Evolutionary conservation across 2,329 filamentous ascomycete species (phyloP), one percentile per base, ranked within the genome.

Genomic region (Nigrograna mackinnonii): DNA sequence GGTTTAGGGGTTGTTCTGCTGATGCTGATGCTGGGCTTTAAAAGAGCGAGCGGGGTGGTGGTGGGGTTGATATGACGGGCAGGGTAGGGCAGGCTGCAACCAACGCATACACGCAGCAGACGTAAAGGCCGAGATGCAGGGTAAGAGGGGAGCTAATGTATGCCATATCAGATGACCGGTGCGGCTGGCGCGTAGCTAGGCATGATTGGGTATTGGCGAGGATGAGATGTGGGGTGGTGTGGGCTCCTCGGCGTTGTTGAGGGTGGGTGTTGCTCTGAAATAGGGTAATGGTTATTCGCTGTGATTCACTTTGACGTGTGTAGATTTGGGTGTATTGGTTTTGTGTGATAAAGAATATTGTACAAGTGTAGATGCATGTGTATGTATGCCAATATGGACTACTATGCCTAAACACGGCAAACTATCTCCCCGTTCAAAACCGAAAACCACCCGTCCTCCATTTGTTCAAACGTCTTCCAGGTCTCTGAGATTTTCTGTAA

Each of bases 381-480:
- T n/a, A n/a, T n/a, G n/a, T n/a, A n/a, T n/a, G n/a, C n/a, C n/a
- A n/a, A n/a, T n/a, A n/a, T n/a, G n/a, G n/a, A n/a, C n/a, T n/a
- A n/a, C 35, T 12, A 31, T 22, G 32, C 30, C 32, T 36, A 40
- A 26, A 64, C 57, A 42, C 58, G 61, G 42, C 61, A 65, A 24
- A 68, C 62, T 16, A 74, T 52, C 50, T 76, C 67, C 3, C 72
- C 72, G 54, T 74, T 66, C 53, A 73, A 62, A 14, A 68, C 60
- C 1, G 63, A 65, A 44, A 70, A 70, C 59, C 62, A 69, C 3
- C 66, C 72, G 44, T 74, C 71, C 21, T 74, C 70, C 16, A 64
- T 62, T 48, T 58, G 57, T 35, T 67, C 66, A 64, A 72, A 72
- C 26, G 67, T 61, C 32, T 64, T 60, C 62, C 67, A 75, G 6